Evolutionary conservation across 192 early-diverging fungal species (phyloP).

Genomic region (Coemansia sp.): DNA sequence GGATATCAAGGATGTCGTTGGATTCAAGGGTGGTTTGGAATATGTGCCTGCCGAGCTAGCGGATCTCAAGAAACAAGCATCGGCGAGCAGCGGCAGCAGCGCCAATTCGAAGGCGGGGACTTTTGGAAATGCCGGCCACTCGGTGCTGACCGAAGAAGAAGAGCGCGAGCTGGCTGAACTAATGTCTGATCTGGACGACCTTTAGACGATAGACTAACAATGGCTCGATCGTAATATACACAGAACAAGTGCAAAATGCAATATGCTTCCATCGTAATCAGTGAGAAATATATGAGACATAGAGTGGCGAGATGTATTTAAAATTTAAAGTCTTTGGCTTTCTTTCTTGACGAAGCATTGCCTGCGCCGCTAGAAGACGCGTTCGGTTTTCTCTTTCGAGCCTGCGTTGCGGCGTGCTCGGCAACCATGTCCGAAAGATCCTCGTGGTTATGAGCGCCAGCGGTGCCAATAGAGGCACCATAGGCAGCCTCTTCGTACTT

Average conservation of each 20-base stretch:
- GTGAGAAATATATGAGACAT: no score
- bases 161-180: conserved; percentile 86
- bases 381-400: conserved; percentile 70
- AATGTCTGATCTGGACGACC: conserved; percentile 65
- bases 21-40: conserved; percentile 27
- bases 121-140: not conserved
- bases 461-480: conserved; percentile 20
- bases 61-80: conserved; percentile 14
- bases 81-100: conserved; percentile 13
- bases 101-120: conserved; percentile 1
- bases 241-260: no score
- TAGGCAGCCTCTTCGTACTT: conserved; percentile 72
- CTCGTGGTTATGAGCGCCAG: conserved; percentile 53
- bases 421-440: conserved; percentile 88
- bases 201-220: no score
- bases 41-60: conserved; percentile 31
- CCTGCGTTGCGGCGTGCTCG: conserved; percentile 70
- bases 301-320: no score
- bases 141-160: conserved; percentile 81
- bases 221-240: no score
- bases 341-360: conserved; percentile 37
- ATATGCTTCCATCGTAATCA: no score
- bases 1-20: conserved; percentile 60
- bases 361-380: conserved; percentile 12
- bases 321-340: conserved; percentile 51